Evolutionary conservation across 345 rosid species (phyloP), one percentile per base, ranked within the genome.

Genomic region (Salix udensis): DNA sequence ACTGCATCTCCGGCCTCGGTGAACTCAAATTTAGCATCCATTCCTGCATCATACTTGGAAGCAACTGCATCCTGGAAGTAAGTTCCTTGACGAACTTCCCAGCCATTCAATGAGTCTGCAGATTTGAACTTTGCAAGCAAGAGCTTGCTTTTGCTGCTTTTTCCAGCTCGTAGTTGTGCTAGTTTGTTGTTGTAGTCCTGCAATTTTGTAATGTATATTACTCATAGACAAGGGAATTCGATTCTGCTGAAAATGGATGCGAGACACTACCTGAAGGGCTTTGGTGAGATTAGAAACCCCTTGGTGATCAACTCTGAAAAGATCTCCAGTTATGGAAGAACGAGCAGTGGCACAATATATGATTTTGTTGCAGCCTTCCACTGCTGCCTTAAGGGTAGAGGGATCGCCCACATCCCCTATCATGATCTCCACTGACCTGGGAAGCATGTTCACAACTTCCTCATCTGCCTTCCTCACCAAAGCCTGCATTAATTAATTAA

Each of bases 101-200:
- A 96, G 14, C 92, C 97, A 19, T 83, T 39, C 72, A 96, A 85
- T 30, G 98, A 81, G 50, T 89, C 91, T 28, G 80, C 86, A 0
- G 91, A 83, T 75, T 88, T 96, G 80, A 96, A 91, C 83, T 96
- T 96, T 6, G 98, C 87, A 15, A 93, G 87, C 68, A 89, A 72
- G 85, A 96, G 99, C 89, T 96, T 96, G 89, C 98, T 93, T 76
- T 96, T 96, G 83, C 97, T 90, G 90, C 98, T 96, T 85, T 86
- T 91, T 69, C 98, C 98, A 0, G 97, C 97, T 39, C 94, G 86
- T 40, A 89, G 76, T 83, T 93, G 99, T 26, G 99, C 98, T 67
- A 91, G 76, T 77, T 82, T 87, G 87, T 95, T 89, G 83, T 91
- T 93, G 81, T 89, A 91, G 81, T 93, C 99, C 94, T 92, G 85